Base-by-base conservation (phyloP, 2,329 filamentous ascomycete species). In the Penicillium sp. region DNA sequence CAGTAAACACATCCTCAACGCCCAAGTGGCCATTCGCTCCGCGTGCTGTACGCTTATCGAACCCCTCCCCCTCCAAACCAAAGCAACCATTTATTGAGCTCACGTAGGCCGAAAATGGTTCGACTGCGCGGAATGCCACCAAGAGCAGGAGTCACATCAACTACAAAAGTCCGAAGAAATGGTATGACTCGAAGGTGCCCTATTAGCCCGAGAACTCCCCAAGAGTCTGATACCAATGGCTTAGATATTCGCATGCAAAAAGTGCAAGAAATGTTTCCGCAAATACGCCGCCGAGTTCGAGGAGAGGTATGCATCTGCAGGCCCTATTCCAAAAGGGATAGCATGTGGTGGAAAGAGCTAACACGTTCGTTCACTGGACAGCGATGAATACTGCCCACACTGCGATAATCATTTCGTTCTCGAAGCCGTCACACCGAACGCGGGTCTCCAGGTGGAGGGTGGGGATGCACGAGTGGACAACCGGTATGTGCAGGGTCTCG, bases 321-420 rank as follows among this genome's bases (percentile, higher is more conserved):
- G 12, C 16, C 17, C 18, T 10, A 17, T n/a, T n/a, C n/a, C 15
- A 35, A 5, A 11, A 12, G 25, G 25, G 25, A 27, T 4, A n/a
- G n/a, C n/a, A 30, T 30, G 13, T 13, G 29, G 14, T 16, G 30
- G 26, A 20, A 22, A n/a, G 25, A 13, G 18, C 37, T 47, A 31
- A 45, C 14, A 20, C 31, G 2, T 27, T 5, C 14, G 15, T 17
- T 25, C 11, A 20, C 26, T 25, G 26, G 36, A 17, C 32, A 78
- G 85, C 62, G 92, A 98, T 70, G 93, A 98, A 65, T 98, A 94
- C 74, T 98, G 92, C 72, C 93, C 92, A 14, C 86, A 95, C 70
- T 98, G 92, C 72, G 92, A 98, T 63, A 98, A 98, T 70, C 93
- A 98, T 68, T 98, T 89, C 60, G 84, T 98, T 26, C 74, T 98